Percentiles rank a stretch among this genome's conserved stretches.
Conservation (phyloP, 441 rosid genomes). For the Populus tomentosa region DNA sequence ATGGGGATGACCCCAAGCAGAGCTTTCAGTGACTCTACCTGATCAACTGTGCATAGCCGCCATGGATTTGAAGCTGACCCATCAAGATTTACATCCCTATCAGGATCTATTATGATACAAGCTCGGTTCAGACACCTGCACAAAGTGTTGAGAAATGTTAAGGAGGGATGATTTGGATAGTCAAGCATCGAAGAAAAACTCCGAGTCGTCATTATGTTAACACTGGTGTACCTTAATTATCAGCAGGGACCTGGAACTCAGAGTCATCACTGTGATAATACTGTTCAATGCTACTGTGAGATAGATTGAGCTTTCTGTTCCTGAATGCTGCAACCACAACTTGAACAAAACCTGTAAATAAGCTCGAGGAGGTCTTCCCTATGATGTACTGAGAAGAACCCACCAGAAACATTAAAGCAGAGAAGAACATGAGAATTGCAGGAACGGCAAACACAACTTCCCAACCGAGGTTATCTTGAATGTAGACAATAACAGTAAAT, state of each 20-base stretch:
- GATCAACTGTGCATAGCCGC: slow-evolving; percentile 54
- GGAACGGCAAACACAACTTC: slow-evolving; percentile 37
- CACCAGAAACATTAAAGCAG: slow-evolving; percentile 20
- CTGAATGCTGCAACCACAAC: slow-evolving; percentile 28
- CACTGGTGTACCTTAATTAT: slow-evolving; percentile 37
- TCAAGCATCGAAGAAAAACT: too few relatives aligned
- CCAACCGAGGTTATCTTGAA: slow-evolving; percentile 25
- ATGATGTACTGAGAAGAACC: slow-evolving; percentile 34
- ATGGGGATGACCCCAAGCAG: slow-evolving; percentile 40
- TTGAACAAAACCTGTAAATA: slow-evolving; percentile 32
- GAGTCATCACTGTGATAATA: slow-evolving; percentile 18
- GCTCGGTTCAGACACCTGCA: slow-evolving; percentile 62
- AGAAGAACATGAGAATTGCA: slow-evolving; percentile 28
- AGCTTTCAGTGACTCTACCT: slow-evolving; percentile 66
- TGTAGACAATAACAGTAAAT: too few relatives aligned
- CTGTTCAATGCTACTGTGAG: background rate
- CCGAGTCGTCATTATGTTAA: too few relatives aligned
- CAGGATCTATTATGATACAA: slow-evolving; percentile 35
- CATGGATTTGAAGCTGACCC: slow-evolving; percentile 39
- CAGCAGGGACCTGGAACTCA: slow-evolving; percentile 27
- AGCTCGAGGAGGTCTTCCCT: slow-evolving; percentile 22
- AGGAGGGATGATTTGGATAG: too few relatives aligned
- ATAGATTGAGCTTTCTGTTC: slow-evolving; percentile 12
- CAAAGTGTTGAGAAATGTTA: background rate
- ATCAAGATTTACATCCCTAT: slow-evolving; percentile 32